These are phyloP conservation scores for Vigna angularis DNA, from an alignment of 306 rosid genomes.

Conservation along the genomic window DNA sequence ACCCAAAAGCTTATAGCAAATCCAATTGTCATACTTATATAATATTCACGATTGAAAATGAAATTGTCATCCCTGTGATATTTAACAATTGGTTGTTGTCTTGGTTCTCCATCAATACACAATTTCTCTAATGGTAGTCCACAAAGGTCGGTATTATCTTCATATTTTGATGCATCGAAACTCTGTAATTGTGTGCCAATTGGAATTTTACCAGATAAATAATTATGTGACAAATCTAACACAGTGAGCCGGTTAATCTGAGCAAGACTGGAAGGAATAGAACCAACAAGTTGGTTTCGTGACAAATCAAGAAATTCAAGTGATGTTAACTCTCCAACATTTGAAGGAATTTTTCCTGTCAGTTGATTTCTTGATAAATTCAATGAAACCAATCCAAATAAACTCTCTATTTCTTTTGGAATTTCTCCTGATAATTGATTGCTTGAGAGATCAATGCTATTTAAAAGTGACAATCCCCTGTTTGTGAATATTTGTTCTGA, in stretches of 20 bases:
- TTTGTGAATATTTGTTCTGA: too few species aligned
- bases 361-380: slow-evolving; percentile 39
- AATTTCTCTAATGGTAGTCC: too few species aligned
- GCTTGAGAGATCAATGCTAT: too few species aligned
- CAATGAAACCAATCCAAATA: background rate
- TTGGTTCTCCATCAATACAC: too few species aligned
- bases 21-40: too few species aligned
- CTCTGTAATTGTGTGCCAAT: slow-evolving; percentile 23
- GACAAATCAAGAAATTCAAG: slow-evolving; percentile 38
- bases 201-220: slow-evolving; percentile 32
- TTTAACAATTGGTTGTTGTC: too few species aligned
- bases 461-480: background rate
- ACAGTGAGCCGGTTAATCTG: background rate
- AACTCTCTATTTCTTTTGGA: too few species aligned
- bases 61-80: background rate
- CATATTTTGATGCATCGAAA: slow-evolving; percentile 3
- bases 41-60: too few species aligned
- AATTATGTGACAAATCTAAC: slow-evolving; percentile 34
- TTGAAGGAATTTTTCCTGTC: background rate
- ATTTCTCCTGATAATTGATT: too few species aligned
- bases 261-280: slow-evolving; percentile 22
- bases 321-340: slow-evolving; percentile 12
- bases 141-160: background rate
- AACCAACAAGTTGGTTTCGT: slow-evolving; percentile 20
- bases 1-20: too few species aligned